A percentile compares a stretch with the other conserved stretches of the same genome.
These are phyloP conservation scores for Tetraselmis striata DNA, from an alignment of 139 green algal species.

Conservation along the genomic window DNA sequence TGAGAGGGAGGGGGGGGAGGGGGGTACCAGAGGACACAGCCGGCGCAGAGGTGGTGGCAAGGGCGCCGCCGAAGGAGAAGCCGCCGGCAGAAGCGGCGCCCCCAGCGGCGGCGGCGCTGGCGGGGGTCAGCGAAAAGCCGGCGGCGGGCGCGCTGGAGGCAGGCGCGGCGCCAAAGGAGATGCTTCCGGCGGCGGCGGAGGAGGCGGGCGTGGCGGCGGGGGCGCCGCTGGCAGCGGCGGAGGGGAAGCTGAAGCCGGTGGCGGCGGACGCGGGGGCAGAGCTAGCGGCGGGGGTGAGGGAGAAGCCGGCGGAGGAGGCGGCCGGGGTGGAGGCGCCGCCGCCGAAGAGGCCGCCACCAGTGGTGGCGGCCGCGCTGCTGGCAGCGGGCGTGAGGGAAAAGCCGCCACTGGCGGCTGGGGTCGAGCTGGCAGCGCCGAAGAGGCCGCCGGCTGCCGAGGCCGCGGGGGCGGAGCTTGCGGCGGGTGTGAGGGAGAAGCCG, in stretches of 20 bases:
- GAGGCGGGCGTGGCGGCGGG: no score
- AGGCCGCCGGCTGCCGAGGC: neutral
- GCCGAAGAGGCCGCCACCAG: neutral
- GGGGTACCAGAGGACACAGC: neutral
- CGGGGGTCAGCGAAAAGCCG: neutral
- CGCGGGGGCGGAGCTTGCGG: no score
- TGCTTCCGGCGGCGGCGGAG: neutral
- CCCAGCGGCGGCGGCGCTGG: neutral
- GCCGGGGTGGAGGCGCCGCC: neutral
- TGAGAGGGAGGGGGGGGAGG: no score
- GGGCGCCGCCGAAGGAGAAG: neutral
- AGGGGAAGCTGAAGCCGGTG: neutral
- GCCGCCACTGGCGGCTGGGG: neutral
- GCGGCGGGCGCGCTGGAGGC: neutral
- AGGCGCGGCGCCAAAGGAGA: neutral
- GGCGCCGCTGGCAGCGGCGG: no score
- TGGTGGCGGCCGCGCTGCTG: neutral
- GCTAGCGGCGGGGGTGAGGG: neutral
- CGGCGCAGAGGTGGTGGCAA: neutral
- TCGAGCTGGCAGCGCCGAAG: neutral
- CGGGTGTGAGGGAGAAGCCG: neutral
- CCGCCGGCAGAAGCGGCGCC: neutral
- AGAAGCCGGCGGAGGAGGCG: neutral
- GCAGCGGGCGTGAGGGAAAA: neutral
- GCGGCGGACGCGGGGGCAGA: neutral